Evolutionary conservation across 208 protist genomes (phyloP).

Genomic region (Endotrypanum monterogeii): DNA sequence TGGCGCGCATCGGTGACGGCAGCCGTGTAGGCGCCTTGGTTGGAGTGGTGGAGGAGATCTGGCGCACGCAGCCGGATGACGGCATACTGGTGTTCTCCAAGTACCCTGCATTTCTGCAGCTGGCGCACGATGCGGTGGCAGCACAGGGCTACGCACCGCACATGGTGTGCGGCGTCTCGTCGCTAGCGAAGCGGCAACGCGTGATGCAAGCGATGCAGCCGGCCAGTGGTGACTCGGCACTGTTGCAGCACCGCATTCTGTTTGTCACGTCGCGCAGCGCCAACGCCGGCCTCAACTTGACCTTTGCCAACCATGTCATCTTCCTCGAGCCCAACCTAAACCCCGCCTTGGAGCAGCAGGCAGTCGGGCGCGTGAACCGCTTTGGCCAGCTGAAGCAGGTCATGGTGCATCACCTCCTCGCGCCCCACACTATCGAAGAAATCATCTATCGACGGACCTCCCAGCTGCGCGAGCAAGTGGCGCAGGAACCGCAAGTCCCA

Average conservation of each 20-base stretch:
- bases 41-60: slow-evolving; percentile 38
- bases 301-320: slow-evolving; percentile 74
- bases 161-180: slow-evolving; percentile 42
- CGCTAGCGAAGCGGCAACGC: slow-evolving; percentile 40
- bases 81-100: slow-evolving; percentile 58
- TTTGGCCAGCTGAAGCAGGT: slow-evolving; percentile 88
- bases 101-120: slow-evolving; percentile 37
- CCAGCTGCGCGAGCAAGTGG: slow-evolving; percentile 21
- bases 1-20: slow-evolving; percentile 35
- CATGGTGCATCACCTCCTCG: slow-evolving; percentile 49
- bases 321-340: slow-evolving; percentile 79
- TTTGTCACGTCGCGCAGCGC: slow-evolving; percentile 61
- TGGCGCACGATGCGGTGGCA: slow-evolving; percentile 25
- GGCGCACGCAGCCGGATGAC: slow-evolving; percentile 30
- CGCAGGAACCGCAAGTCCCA: slow-evolving; percentile 1
- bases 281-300: slow-evolving; percentile 70
- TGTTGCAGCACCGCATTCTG: slow-evolving; percentile 36
- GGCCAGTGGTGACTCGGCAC: slow-evolving; percentile 3
- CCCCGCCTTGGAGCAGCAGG: slow-evolving; percentile 71
- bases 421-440: slow-evolving; percentile 52
- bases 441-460: slow-evolving; percentile 39
- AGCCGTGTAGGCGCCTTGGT: slow-evolving; percentile 39
- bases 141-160: slow-evolving; percentile 32
- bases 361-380: slow-evolving; percentile 82
- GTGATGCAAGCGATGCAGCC: slow-evolving; percentile 39